Percentiles rank a stretch among this genome's conserved stretches.
Conservation (phyloP, 495 filamentous ascomycete species). For the Hypoxylon crocopeplum region DNA sequence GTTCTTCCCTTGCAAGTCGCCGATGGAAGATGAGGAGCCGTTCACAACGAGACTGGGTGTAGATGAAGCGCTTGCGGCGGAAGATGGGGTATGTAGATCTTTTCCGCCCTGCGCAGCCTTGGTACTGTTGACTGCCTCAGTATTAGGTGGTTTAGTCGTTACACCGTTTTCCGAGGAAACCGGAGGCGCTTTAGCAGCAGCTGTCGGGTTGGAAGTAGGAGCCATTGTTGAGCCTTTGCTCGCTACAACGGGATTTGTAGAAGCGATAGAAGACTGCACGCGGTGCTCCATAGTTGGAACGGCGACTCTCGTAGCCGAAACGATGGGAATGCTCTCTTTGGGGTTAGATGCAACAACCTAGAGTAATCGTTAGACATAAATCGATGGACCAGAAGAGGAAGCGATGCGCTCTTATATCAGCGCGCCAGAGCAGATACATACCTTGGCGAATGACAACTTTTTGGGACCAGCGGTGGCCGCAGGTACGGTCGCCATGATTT, state of each 20-base stretch:
- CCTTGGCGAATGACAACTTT: conserved; percentile 66
- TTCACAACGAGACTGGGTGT: conserved; percentile 59
- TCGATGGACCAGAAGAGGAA: not conserved
- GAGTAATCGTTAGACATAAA: conserved; percentile 7
- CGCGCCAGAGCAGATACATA: conserved; percentile 40
- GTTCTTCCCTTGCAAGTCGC: conserved; percentile 41
- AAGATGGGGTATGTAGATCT: conserved; percentile 40
- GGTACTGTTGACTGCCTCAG: conserved; percentile 25
- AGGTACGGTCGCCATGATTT: conserved; percentile 50
- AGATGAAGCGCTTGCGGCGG: conserved; percentile 32
- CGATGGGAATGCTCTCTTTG: conserved; percentile 49
- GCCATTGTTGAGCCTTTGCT: conserved; percentile 14
- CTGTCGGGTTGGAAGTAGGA: conserved; percentile 19
- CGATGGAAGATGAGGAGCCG: conserved; percentile 48
- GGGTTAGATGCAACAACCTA: conserved; percentile 63
- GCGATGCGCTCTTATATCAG: not conserved
- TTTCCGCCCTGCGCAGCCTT: conserved; percentile 48
- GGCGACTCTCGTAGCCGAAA: conserved; percentile 39
- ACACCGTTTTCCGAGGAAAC: conserved; percentile 24
- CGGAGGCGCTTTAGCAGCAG: conserved; percentile 30
- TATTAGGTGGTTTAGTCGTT: conserved; percentile 1
- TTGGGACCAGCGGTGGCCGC: conserved; percentile 49
- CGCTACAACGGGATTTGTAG: conserved; percentile 10
- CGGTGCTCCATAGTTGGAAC: conserved; percentile 40
- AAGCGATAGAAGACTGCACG: conserved; percentile 20